Conservation (phyloP, 1,284 basidiomycete species). For the Amylostereum chailletii region DNA sequence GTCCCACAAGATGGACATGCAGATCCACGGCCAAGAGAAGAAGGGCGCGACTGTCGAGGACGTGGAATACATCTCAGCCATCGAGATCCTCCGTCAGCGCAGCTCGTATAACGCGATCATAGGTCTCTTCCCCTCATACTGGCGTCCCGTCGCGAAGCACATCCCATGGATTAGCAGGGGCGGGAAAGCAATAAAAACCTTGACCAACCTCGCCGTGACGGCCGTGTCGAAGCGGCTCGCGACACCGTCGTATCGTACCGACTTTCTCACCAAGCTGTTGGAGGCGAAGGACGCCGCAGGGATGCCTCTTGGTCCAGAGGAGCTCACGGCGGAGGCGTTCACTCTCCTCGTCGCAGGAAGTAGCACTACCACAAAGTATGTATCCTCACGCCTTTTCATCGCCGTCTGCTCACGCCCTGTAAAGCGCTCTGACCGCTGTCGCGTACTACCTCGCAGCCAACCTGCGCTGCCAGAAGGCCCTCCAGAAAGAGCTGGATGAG, state of each 20-base stretch:
- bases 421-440: conserved; percentile 38
- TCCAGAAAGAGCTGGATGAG: conserved; percentile 78
- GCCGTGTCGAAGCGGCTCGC: conserved; percentile 71
- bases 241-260: conserved; percentile 52
- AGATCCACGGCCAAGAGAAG: conserved; percentile 41
- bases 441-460: conserved; percentile 74
- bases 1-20: conserved; percentile 41
- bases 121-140: conserved; percentile 69
- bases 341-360: conserved; percentile 53
- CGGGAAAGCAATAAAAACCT: conserved; percentile 56
- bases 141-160: conserved; percentile 57
- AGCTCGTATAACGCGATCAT: conserved; percentile 84
- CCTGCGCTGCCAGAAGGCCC: conserved; percentile 56
- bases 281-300: conserved; percentile 72
- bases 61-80: conserved; percentile 59
- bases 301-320: conserved; percentile 67
- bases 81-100: conserved; percentile 82
- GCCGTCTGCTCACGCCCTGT: neutral
- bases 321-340: conserved; percentile 81
- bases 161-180: conserved; percentile 74
- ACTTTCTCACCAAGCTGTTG: conserved; percentile 76
- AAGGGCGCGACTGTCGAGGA: conserved; percentile 9
- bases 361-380: too few relatives aligned
- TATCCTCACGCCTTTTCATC: too few relatives aligned
- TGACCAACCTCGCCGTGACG: conserved; percentile 77